These are phyloP conservation scores for Mantamonas sphyraenae DNA, from an alignment of 78 protist species.

Conservation along the genomic window DNA sequence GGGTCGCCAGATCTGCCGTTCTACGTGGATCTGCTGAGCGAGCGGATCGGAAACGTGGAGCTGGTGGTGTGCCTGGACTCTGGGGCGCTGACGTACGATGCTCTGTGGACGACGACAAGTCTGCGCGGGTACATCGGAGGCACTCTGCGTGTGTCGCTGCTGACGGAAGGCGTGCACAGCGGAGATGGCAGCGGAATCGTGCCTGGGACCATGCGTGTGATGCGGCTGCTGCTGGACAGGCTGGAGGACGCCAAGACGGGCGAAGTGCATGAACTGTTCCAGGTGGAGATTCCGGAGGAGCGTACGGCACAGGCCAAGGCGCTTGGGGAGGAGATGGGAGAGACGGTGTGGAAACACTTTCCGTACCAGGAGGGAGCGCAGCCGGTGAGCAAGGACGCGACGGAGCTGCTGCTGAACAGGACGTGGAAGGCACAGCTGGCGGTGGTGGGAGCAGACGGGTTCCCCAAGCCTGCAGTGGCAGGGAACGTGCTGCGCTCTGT, in stretches of 20 bases:
- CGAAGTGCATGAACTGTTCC: slow-evolving; percentile 31
- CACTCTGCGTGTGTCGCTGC: slow-evolving; percentile 39
- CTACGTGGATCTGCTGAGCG: slow-evolving; percentile 31
- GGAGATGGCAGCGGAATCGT: slow-evolving; percentile 73
- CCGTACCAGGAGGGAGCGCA: slow-evolving; percentile 28
- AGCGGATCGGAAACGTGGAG: slow-evolving; percentile 35
- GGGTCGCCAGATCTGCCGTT: slow-evolving; percentile 63
- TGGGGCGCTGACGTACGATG: slow-evolving; percentile 73
- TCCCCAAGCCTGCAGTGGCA: slow-evolving; percentile 38
- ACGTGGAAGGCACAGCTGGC: slow-evolving; percentile 67
- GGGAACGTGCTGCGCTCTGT: slow-evolving; percentile 72
- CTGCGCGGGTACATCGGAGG: slow-evolving; percentile 64
- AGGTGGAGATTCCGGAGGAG: slow-evolving; percentile 60
- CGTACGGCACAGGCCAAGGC: slow-evolving; percentile 39
- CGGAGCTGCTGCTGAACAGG: slow-evolving; percentile 42
- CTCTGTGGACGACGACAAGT: slow-evolving; percentile 46
- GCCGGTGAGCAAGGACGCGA: slow-evolving; percentile 39
- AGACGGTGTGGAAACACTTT: slow-evolving; percentile 33
- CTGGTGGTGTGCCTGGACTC: slow-evolving; percentile 74
- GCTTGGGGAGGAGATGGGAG: slow-evolving; percentile 49
- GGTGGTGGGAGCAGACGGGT: slow-evolving; percentile 66
- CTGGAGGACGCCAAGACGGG: slow-evolving; percentile 72
- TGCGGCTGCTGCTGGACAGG: slow-evolving; percentile 44
- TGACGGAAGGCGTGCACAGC: slow-evolving; percentile 66
- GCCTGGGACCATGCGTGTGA: slow-evolving; percentile 72